phyloP scores from a whole-genome alignment of 2,329 filamentous ascomycete genomes.

The Fusarium bulbicola region DNA sequence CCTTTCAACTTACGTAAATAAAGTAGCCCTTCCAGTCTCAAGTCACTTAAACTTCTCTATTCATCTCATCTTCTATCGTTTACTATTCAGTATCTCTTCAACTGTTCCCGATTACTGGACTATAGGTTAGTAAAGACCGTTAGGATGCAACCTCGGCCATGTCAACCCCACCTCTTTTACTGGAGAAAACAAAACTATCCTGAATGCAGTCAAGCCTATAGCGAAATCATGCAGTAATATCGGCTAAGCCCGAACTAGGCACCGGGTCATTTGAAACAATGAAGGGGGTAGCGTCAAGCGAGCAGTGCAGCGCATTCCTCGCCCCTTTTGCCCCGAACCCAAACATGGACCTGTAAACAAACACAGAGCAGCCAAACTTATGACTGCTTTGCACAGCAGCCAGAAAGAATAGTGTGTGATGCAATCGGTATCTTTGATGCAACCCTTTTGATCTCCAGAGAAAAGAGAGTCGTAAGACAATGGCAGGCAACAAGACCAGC shows the following conservation, averaged over 20 bases:
- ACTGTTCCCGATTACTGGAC: background rate
- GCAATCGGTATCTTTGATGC: background rate
- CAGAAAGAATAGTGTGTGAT: background rate
- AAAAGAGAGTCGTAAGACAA: conserved; percentile 5
- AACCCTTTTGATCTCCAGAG: background rate
- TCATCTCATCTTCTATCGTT: rapidly evolving
- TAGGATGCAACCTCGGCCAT: background rate
- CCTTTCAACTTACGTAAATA: rapidly evolving
- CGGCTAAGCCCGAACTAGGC: conserved; percentile 1
- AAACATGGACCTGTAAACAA: conserved; percentile 20
- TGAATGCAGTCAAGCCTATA: background rate
- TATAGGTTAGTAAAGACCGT: background rate
- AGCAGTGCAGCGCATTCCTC: conserved; percentile 27
- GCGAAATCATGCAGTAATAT: background rate
- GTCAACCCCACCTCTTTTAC: background rate
- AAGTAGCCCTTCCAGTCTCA: rapidly evolving
- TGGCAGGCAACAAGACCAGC: conserved; percentile 5
- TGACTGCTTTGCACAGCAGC: background rate
- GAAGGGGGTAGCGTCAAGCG: conserved; percentile 24
- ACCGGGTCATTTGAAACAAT: conserved; percentile 20
- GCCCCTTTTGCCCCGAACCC: conserved; percentile 16
- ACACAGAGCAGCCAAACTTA: background rate
- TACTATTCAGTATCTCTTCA: rapidly evolving
- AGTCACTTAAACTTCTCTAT: background rate
- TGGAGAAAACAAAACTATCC: background rate